phyloP scores from a whole-genome alignment of 768 basidiomycete genomes.

The Tricholoma flavovirens region DNA sequence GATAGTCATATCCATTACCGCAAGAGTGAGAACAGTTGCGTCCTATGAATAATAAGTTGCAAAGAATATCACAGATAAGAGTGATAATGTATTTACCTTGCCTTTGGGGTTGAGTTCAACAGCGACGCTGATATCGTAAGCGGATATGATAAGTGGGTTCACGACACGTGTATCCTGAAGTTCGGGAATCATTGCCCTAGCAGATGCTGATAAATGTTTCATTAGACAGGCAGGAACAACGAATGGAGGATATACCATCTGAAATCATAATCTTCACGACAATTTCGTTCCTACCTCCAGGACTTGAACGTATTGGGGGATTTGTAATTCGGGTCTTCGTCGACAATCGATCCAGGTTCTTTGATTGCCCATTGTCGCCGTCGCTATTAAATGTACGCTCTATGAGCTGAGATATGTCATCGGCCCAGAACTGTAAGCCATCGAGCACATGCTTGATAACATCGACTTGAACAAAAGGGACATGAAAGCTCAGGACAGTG shows the following conservation, averaged over 20 bases:
- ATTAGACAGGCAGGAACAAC: background rate
- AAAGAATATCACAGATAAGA: background rate
- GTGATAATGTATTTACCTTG: slow-evolving; percentile 40
- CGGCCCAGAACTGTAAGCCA: slow-evolving; percentile 80
- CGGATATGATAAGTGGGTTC: slow-evolving; percentile 52
- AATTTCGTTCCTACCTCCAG: slow-evolving; percentile 27
- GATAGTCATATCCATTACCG: slow-evolving; percentile 56
- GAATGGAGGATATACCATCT: slow-evolving; percentile 34
- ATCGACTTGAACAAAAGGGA: slow-evolving; percentile 62
- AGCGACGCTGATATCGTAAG: slow-evolving; percentile 56
- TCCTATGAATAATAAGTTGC: slow-evolving; percentile 39
- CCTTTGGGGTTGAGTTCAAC: slow-evolving; percentile 68
- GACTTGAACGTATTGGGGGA: slow-evolving; percentile 26
- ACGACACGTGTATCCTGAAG: slow-evolving; percentile 13
- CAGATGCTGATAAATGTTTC: slow-evolving; percentile 19
- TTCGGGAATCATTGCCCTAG: slow-evolving; percentile 49
- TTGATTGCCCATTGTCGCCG: slow-evolving; percentile 17
- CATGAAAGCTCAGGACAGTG: slow-evolving; percentile 28
- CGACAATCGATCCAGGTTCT: slow-evolving; percentile 63
- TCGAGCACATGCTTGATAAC: slow-evolving; percentile 66
- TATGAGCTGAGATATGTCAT: slow-evolving; percentile 74
- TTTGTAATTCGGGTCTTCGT: slow-evolving; percentile 45
- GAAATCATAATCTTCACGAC: slow-evolving; percentile 44
- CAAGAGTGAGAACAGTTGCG: slow-evolving; percentile 61
- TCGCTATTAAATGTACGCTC: slow-evolving; percentile 36